phyloP scores from a whole-genome alignment of 352 stramenopile genomes.

The Pilasporangium apinafurcum region DNA sequence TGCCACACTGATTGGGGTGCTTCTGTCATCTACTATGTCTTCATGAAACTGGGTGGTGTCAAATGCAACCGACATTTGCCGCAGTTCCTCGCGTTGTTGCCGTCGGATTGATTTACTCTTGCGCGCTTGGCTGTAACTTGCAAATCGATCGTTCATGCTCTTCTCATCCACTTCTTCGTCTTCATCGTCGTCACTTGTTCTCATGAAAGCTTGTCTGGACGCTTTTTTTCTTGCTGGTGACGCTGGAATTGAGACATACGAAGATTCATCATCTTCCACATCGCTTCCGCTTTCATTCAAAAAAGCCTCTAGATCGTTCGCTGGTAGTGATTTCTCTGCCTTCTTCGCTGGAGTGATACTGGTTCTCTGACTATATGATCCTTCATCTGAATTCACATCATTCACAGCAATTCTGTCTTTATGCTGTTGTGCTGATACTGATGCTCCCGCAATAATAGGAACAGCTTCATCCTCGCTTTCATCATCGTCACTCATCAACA shows the following conservation, averaged over 20 bases:
- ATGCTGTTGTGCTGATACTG: not conserved
- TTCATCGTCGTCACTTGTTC: slow-evolving; percentile 16
- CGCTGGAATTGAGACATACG: not conserved
- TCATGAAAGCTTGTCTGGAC: slow-evolving; percentile 1
- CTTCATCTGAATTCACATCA: not conserved
- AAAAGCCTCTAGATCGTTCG: slow-evolving; percentile 51
- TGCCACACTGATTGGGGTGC: not conserved
- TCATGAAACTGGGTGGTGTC: not conserved
- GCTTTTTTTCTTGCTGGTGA: not conserved
- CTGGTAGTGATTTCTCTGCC: not conserved
- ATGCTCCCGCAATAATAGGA: not conserved
- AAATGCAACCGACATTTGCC: slow-evolving; percentile 22
- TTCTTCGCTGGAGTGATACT: not conserved
- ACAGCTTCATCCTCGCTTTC: slow-evolving; percentile 1
- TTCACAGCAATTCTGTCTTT: not conserved
- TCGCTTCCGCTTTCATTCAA: slow-evolving; percentile 64
- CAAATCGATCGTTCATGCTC: slow-evolving; percentile 22
- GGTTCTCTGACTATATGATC: not conserved
- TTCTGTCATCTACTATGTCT: not conserved
- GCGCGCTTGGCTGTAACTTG: slow-evolving; percentile 27
- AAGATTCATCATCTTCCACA: slow-evolving; percentile 11
- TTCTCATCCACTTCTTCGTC: slow-evolving; percentile 29
- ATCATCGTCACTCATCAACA: slow-evolving; percentile 4
- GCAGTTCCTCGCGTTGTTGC: slow-evolving; percentile 40
- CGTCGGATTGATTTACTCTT: slow-evolving; percentile 26